These are phyloP conservation scores for Pezicula rhizophila DNA, from an alignment of 2,329 filamentous ascomycete species.

Conservation along the genomic window DNA sequence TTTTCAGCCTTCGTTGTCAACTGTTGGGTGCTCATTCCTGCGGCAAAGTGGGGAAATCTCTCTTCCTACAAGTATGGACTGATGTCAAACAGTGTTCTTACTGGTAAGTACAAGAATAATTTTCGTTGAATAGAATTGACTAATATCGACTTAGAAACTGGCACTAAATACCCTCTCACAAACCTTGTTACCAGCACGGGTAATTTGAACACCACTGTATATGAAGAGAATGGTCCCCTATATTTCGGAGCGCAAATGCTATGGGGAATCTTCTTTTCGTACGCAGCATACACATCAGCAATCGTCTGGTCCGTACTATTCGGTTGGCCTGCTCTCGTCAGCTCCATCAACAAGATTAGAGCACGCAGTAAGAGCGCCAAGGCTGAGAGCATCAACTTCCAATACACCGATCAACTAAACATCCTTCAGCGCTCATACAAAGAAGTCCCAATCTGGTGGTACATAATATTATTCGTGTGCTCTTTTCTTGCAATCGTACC, in stretches of 20 bases:
- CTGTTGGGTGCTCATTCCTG: conserved; percentile 52
- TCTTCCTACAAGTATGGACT: conserved; percentile 45
- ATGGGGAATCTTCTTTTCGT: conserved; percentile 56
- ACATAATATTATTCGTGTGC: conserved; percentile 39
- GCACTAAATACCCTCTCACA: conserved; percentile 29
- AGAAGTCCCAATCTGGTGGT: conserved; percentile 57
- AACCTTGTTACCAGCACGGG: conserved; percentile 29
- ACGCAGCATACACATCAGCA: conserved; percentile 51
- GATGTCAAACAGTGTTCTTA: conserved; percentile 52
- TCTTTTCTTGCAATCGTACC: conserved; percentile 45
- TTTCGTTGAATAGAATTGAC: background rate
- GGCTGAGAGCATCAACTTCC: conserved; percentile 40
- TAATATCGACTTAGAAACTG: conserved; percentile 19
- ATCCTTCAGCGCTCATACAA: conserved; percentile 50
- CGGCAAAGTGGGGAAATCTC: conserved; percentile 51
- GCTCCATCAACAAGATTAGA: conserved; percentile 38
- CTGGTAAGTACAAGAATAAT: conserved; percentile 29
- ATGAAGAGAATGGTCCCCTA: conserved; percentile 44
- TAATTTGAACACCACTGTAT: conserved; percentile 33
- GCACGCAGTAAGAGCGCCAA: conserved; percentile 27
- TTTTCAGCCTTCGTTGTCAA: conserved; percentile 49
- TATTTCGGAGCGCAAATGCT: conserved; percentile 52
- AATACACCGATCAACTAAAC: conserved; percentile 54
- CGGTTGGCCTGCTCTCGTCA: conserved; percentile 41
- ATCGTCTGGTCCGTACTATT: conserved; percentile 54